Evolutionary conservation across 345 rosid species (phyloP), one percentile per base, ranked within the genome.

Genomic region (Eucalyptus sideroxylon): DNA sequence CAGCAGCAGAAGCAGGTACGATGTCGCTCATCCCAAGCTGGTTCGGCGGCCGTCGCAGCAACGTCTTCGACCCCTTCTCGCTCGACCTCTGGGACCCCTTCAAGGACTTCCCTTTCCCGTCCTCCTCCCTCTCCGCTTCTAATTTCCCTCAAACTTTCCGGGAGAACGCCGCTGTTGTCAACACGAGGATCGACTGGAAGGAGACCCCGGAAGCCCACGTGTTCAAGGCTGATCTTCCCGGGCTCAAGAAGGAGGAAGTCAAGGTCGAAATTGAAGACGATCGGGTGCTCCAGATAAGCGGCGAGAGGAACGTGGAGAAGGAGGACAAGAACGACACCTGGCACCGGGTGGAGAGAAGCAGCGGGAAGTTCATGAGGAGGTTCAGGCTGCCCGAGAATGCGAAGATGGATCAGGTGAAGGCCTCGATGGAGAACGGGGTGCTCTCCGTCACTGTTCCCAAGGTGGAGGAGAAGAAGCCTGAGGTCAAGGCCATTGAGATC

Each of bases 1-100:
- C 62, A 1, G 62, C 56, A 31, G 44, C 9, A 26, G 19, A 86
- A 26, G 60, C 11, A 86, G 34, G 19, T 23, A 87, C 67, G 11
- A 90, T 89, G 90, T 90, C 92, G 87, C 55, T 90, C 45, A 81
- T 90, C 65, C 92, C 92, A 50, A 88, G 89, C 49, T 9, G 87
- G 23, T 90, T 90, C 37, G 82, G 89, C 62, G 88, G 89, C 87
- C 88, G 89, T 77, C 77, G 88, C 62, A 55, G 50, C 80, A 80
- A 72, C 83, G 87, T 91, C 50, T 86, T 85, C 67, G 92, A 92
- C 69, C 93, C 92, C 9, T 91, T 91, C 50, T 92, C 93, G 5
- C 45, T 86, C 8, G 93, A 90, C 24, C 30, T 88, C 4, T 92
- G 93, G 91, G 93, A 88, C 31, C 90, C 92, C 37, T 65, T 86